Percentiles rank a stretch among this genome's conserved stretches.
Conservation (phyloP, 2,329 filamentous ascomycete species). For the Verticillium longisporum region DNA sequence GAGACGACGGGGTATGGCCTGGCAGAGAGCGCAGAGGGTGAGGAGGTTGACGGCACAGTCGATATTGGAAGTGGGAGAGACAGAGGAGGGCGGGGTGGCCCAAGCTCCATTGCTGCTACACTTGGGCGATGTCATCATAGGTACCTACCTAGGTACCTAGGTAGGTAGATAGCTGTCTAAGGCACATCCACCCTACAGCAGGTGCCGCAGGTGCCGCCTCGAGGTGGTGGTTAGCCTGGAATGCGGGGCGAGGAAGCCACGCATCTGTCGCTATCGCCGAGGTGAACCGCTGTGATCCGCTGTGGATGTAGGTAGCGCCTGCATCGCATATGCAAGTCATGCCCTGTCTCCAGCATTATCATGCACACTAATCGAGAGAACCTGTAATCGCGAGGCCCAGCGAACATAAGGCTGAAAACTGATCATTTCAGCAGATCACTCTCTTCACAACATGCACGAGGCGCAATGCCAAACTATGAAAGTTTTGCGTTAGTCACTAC, state of each 20-base stretch:
- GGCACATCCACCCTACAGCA: no score
- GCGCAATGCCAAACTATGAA: neutral
- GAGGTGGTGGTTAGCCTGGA: no score
- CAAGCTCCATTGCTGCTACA: neutral
- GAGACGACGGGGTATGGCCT: neutral
- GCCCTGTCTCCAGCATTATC: neutral
- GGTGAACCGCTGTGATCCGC: neutral
- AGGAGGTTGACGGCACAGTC: neutral
- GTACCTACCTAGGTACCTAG: neutral
- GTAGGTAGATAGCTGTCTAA: no score
- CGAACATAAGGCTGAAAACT: neutral
- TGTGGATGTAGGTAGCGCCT: neutral
- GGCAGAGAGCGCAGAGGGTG: neutral
- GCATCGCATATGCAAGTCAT: neutral
- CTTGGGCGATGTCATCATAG: neutral
- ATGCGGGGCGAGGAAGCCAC: neutral
- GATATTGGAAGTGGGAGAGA: neutral
- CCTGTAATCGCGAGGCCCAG: neutral
- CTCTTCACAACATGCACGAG: neutral
- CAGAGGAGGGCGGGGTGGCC: neutral
- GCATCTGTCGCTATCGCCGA: neutral
- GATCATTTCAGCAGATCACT: neutral
- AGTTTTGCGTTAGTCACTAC: neutral
- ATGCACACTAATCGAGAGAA: neutral
- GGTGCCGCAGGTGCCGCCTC: no score